Conservation (phyloP, 2,329 filamentous ascomycete species). For the Bisporella sp. region DNA sequence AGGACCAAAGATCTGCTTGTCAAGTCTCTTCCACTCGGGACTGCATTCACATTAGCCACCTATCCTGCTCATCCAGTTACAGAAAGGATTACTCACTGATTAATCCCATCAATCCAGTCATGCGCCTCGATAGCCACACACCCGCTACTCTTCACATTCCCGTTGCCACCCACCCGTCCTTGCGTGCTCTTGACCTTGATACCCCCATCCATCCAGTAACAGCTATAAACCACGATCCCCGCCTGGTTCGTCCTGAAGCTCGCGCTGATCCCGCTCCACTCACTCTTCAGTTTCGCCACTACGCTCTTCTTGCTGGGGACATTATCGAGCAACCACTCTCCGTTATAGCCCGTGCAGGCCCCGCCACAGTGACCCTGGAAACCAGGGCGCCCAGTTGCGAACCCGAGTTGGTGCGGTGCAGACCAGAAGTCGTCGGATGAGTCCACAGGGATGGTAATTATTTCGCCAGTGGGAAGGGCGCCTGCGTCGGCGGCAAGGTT, state of each 20-base stretch:
- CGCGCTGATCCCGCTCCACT: conserved; percentile 73
- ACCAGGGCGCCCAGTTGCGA: conserved; percentile 53
- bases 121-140: conserved; percentile 87
- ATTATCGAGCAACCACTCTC: conserved; percentile 40
- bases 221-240: conserved; percentile 82
- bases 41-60: too few species aligned
- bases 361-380: conserved; percentile 71
- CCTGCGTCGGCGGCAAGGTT: conserved; percentile 62
- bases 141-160: conserved; percentile 58
- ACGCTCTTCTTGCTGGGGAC: conserved; percentile 30
- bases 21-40: conserved; percentile 69
- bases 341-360: conserved; percentile 69
- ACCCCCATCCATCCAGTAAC: conserved; percentile 42
- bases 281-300: conserved; percentile 58
- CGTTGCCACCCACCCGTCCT: conserved; percentile 37
- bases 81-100: conserved; percentile 40
- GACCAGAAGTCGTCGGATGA: conserved; percentile 78
- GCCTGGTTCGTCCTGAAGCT: conserved; percentile 78
- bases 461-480: conserved; percentile 65
- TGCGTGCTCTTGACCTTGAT: conserved; percentile 52
- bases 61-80: too few species aligned
- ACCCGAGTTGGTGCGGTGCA: conserved; percentile 67
- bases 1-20: conserved; percentile 43
- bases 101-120: conserved; percentile 66
- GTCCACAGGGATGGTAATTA: conserved; percentile 56